Conservation (phyloP, 331 rosid genomes). For the Saraca asoca region DNA sequence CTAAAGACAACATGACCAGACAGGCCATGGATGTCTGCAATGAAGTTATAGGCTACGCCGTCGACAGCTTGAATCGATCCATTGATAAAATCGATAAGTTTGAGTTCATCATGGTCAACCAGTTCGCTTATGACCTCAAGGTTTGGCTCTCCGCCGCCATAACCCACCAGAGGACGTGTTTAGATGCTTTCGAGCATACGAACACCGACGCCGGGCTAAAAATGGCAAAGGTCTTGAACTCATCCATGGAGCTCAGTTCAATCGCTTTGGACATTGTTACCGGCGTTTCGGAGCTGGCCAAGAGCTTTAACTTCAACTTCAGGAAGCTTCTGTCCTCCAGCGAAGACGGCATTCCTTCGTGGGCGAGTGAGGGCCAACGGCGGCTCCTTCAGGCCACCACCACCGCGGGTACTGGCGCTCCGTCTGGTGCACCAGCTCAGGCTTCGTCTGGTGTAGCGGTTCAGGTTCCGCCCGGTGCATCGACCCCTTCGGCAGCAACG, state of each 20-base stretch:
- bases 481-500: no score
- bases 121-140: conserved; percentile 51
- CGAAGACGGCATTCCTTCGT: conserved; percentile 38
- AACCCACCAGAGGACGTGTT: conserved; percentile 62
- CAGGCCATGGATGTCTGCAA: conserved; percentile 58
- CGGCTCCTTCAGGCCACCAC: conserved; percentile 24
- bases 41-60: conserved; percentile 57
- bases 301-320: not conserved
- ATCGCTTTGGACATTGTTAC: conserved; percentile 68
- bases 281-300: conserved; percentile 24
- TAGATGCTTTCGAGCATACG: conserved; percentile 60
- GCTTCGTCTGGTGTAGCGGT: no score
- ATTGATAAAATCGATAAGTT: conserved; percentile 36
- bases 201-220: conserved; percentile 43
- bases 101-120: conserved; percentile 36
- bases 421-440: no score
- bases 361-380: conserved; percentile 39
- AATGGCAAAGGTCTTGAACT: conserved; percentile 48
- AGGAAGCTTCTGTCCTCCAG: conserved; percentile 37
- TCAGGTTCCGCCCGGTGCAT: no score
- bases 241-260: conserved; percentile 50
- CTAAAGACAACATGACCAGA: conserved; percentile 48
- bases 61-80: conserved; percentile 50
- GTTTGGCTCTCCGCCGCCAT: conserved; percentile 64
- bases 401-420: no score